Conservation (phyloP, 306 rosid genomes). For the Medicago ruthenica region DNA sequence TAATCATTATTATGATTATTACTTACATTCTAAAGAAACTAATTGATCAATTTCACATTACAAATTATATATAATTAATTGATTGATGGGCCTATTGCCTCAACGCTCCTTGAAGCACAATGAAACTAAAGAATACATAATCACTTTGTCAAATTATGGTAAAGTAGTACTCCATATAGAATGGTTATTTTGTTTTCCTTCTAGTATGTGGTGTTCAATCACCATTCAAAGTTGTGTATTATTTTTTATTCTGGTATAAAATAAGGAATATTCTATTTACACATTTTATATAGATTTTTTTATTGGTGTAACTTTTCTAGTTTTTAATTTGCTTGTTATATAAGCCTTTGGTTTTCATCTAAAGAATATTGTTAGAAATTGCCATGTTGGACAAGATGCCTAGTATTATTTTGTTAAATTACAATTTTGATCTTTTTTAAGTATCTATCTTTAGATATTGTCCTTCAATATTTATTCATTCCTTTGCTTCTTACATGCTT, state of each 20-base stretch:
- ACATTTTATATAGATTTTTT: neutral
- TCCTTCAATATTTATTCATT: too few relatives aligned
- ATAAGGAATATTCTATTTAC: neutral
- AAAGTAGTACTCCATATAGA: constrained; percentile 20
- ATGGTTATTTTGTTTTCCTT: constrained; percentile 35
- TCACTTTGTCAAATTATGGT: constrained; percentile 30
- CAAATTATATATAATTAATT: constrained; percentile 26
- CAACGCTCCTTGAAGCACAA: constrained; percentile 15
- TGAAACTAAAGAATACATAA: neutral
- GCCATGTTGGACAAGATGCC: too few relatives aligned
- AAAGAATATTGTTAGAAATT: too few relatives aligned
- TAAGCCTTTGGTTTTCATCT: too few relatives aligned
- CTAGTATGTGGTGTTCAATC: constrained; percentile 26
- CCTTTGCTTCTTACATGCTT: too few relatives aligned
- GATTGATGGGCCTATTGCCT: constrained; percentile 34
- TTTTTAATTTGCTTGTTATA: too few relatives aligned
- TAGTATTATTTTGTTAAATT: too few relatives aligned
- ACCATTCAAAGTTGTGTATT: neutral
- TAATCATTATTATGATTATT: constrained; percentile 25
- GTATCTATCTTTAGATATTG: too few relatives aligned
- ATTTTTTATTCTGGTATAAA: neutral
- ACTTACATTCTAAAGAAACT: constrained; percentile 28
- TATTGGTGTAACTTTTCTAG: too few relatives aligned
- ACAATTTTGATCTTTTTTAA: too few relatives aligned
- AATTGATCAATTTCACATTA: neutral